A percentile compares a stretch with the other conserved stretches of the same genome.
Conservation (phyloP, 139 green algal species). For the Ettlia oleoabundans region DNA sequence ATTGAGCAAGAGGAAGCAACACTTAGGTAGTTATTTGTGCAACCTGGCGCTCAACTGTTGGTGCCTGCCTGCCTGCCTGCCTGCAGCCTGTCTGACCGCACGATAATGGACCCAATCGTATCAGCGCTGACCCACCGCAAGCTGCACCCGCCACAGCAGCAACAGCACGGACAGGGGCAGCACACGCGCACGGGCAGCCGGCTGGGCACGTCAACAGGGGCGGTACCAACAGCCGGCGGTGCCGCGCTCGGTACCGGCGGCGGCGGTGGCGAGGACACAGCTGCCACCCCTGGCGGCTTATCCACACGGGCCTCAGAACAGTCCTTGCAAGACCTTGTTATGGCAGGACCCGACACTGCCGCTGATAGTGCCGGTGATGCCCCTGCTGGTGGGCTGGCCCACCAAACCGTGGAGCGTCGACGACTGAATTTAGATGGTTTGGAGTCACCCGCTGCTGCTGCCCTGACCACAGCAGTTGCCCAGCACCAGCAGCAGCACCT, state of each 20-base stretch:
- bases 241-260: not conserved
- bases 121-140: constrained; percentile 27
- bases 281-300: constrained; percentile 3
- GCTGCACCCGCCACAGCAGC: constrained; percentile 19
- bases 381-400: no score
- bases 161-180: not conserved
- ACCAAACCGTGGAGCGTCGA: constrained; percentile 27
- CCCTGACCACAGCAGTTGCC: not conserved
- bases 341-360: not conserved
- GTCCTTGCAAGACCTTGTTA: not conserved
- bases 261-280: not conserved
- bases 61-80: not conserved
- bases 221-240: not conserved
- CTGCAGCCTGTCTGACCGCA: constrained; percentile 12
- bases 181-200: not conserved
- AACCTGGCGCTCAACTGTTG: no score
- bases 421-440: constrained; percentile 10
- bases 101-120: constrained; percentile 42
- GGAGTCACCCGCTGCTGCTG: not conserved
- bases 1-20: no score
- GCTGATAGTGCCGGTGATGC: not conserved
- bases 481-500: constrained; percentile 9
- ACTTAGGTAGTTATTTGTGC: no score
- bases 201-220: not conserved
- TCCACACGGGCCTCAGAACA: not conserved